Conservation (phyloP, 1,284 basidiomycete species). For the Pseudozyma pruni region DNA sequence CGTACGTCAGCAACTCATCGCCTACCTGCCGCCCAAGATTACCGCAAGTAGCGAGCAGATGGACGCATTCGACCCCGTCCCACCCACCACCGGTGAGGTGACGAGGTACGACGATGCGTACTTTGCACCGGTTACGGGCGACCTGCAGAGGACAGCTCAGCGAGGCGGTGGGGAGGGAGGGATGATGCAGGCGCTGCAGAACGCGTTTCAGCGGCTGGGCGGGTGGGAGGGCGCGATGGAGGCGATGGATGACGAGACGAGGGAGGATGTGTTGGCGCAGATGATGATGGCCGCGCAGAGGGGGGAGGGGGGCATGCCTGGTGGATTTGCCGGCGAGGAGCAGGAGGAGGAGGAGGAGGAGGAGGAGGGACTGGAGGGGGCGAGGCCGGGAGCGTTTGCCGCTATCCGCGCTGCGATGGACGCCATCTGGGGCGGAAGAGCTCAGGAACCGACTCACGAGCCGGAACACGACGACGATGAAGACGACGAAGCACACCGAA, state of each 20-base stretch:
- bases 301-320: conserved; percentile 26
- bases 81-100: conserved; percentile 37
- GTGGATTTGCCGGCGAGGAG: conserved; percentile 20
- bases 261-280: conserved; percentile 53
- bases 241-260: conserved; percentile 57
- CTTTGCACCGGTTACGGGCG: conserved; percentile 44
- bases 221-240: conserved; percentile 55
- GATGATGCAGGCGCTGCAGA: conserved; percentile 36
- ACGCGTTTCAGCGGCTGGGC: conserved; percentile 27
- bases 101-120: conserved; percentile 62
- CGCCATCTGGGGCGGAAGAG: conserved; percentile 34
- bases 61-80: conserved; percentile 64
- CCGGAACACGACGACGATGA: conserved; percentile 8
- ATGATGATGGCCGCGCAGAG: conserved; percentile 44
- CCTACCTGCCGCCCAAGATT: conserved; percentile 55
- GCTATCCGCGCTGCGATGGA: conserved; percentile 37
- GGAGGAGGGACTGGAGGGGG: conserved; percentile 5
- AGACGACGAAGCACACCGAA: conserved; percentile 1
- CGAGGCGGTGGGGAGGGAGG: conserved; percentile 9
- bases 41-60: conserved; percentile 49
- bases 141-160: neutral
- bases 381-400: conserved; percentile 24
- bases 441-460: neutral
- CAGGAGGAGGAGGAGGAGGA: conserved; percentile 7
- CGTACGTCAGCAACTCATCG: conserved; percentile 58